Conservation (phyloP, 768 basidiomycete species). For the Auricularia sp. region DNA sequence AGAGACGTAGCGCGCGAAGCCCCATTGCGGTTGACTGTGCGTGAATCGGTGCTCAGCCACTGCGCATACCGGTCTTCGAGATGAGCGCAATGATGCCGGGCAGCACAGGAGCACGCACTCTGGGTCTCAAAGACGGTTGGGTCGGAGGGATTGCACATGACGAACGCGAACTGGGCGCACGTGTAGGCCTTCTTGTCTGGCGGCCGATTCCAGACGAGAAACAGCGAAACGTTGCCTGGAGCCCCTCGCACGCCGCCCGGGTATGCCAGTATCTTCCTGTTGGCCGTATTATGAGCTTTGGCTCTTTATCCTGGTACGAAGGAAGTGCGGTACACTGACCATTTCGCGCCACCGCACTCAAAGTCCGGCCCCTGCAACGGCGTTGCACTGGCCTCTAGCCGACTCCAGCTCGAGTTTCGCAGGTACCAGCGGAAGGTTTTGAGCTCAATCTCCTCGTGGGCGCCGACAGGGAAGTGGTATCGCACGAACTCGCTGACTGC, state of each 20-base stretch:
- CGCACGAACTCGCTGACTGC: not conserved
- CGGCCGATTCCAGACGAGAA: not conserved
- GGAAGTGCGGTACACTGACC: not conserved
- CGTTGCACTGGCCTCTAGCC: not conserved
- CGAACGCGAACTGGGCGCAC: not conserved
- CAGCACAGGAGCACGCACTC: not conserved
- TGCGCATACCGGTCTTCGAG: not conserved
- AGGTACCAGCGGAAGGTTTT: not conserved
- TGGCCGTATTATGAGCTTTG: not conserved
- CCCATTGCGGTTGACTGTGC: not conserved
- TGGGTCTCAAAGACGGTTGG: not conserved
- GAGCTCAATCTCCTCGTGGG: not conserved
- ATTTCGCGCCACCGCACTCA: not conserved
- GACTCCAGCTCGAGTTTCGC: not conserved
- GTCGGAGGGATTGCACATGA: not conserved
- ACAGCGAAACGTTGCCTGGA: not conserved
- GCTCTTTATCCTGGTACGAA: not conserved
- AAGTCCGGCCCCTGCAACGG: not conserved
- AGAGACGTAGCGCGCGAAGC: not conserved
- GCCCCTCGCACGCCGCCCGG: not conserved
- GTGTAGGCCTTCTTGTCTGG: slow-evolving; percentile 1
- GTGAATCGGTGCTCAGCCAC: not conserved
- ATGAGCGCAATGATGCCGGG: not conserved
- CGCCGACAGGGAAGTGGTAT: not conserved
- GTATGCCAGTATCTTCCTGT: slow-evolving; percentile 1